Percentiles rank a stretch among this genome's conserved stretches.
Evolutionary conservation across 164 flowering plant species (phyloP).

Genomic region (Dillenia suffruticosa): DNA sequence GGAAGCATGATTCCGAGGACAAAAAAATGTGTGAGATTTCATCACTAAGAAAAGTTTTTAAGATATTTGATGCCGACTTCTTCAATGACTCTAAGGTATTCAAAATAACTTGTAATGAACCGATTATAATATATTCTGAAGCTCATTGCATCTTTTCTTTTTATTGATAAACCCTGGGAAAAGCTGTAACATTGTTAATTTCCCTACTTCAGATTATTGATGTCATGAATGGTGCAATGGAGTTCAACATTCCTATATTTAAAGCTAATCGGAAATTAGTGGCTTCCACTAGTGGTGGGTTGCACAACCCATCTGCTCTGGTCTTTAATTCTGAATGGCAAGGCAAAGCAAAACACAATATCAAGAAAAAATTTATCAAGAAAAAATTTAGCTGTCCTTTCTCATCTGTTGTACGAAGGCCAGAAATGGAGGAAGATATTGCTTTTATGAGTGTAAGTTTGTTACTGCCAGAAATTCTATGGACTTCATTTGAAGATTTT

Average conservation of each 20-base stretch:
- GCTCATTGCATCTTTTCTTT: not conserved
- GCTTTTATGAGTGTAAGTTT: conserved; percentile 78
- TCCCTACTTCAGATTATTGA: conserved; percentile 43
- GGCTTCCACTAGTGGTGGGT: conserved; percentile 75
- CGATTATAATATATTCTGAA: not conserved
- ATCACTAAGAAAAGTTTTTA: conserved; percentile 30
- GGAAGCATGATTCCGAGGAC: conserved; percentile 12
- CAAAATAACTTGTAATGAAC: not conserved
- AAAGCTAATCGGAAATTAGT: conserved; percentile 61
- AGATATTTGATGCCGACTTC: conserved; percentile 53
- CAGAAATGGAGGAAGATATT: conserved; percentile 53
- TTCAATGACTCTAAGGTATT: conserved; percentile 59
- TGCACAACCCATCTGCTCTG: conserved; percentile 65
- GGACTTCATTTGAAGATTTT: not conserved
- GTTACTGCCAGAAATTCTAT: not conserved
- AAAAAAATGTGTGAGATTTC: conserved; percentile 18
- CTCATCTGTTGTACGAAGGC: conserved; percentile 34
- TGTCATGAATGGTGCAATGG: conserved; percentile 57
- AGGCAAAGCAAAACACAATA: conserved; percentile 4
- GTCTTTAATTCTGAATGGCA: conserved; percentile 70
- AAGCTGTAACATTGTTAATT: no score
- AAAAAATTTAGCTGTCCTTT: conserved; percentile 43
- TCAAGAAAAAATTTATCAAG: conserved; percentile 22
- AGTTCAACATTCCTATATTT: conserved; percentile 57
- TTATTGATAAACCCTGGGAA: not conserved